phyloP scores from a whole-genome alignment of 2,329 filamentous ascomycete genomes.

The Apiospora hydei region DNA sequence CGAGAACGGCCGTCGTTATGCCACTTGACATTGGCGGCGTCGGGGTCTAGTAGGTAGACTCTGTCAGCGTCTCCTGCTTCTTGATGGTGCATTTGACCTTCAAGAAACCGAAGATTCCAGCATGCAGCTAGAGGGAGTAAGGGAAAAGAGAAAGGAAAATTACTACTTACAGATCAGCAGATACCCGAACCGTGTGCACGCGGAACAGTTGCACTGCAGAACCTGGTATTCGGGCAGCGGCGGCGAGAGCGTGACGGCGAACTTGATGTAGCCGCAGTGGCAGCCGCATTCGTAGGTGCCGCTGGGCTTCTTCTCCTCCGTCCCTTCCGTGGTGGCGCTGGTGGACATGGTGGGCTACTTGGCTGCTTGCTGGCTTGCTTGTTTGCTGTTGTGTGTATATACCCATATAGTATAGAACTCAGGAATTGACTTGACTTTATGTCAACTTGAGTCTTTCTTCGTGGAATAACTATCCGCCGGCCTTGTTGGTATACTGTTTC shows the following conservation, averaged over 20 bases:
- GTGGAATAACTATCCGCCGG: not conserved
- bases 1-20: constrained; percentile 48
- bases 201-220: constrained; percentile 61
- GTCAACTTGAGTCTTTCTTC: not conserved
- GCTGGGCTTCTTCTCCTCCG: constrained; percentile 33
- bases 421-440: not conserved
- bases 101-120: no score
- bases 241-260: constrained; percentile 56
- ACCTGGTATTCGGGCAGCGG: constrained; percentile 54
- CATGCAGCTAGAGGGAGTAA: not conserved
- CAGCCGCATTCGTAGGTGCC: constrained; percentile 57
- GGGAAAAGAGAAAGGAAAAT: not conserved
- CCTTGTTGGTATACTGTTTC: not conserved
- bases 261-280: constrained; percentile 60
- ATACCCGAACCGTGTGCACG: constrained; percentile 59
- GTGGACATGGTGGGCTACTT: not conserved
- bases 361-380: not conserved
- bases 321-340: not conserved
- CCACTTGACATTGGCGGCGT: constrained; percentile 50
- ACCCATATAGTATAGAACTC: not conserved
- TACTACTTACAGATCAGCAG: constrained; percentile 53
- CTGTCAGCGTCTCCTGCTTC: not conserved
- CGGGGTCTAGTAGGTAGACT: constrained; percentile 43
- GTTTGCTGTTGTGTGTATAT: not conserved
- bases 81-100: not conserved